Base-by-base conservation (phyloP, 164 flowering plant species). In the Liquidambar formosana region DNA sequence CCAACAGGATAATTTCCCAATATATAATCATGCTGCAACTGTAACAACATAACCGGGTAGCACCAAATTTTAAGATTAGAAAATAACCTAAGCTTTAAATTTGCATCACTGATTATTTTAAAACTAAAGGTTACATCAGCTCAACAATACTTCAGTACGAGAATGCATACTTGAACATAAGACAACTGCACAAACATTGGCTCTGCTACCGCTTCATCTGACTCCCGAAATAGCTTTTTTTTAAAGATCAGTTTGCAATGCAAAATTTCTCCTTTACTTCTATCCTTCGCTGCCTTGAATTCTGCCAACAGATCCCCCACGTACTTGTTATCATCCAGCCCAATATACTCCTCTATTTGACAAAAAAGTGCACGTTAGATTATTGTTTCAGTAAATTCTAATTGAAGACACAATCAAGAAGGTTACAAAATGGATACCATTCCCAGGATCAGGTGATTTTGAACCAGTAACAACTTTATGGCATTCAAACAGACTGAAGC, bases 1-100 rank as follows among this genome's bases (percentile, higher is more conserved):
- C 98, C 99, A 81, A 96, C 96, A 62, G 99, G 99, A 85, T 96
- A 96, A 81, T 96, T 93, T 16, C 99, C 99, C 81, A 87, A 69
- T 19, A 92, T 83, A 81, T 96, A 96, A 80, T 96, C 99, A 83
- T 93, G 97, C 87, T 93, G 99, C 81, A 96, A 79, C 99, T 96
- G 91, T 65, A 71, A 70, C 23, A 79, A 52, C 16, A 66, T 12
- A n/a, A 48, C 38, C 61, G 58, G 23, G 60, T 18, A 66, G 38
- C 48, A 80, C 25, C 38, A 77, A 63, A 68, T 49, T 45, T 11
- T 57, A 18, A 52, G 25, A 25, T 54, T 5, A 75, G 65, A 33
- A 49, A 47, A 11, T 12, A 11, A 58, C 21, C 22, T 27, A 11
- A 57, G 4, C 23, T 26, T 25, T 5, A 57, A 26, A 48, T 9